A percentile compares a stretch with the other conserved stretches of the same genome.
These are phyloP conservation scores for Schrenkiella parvula DNA, from an alignment of 345 rosid genomes.

Conservation along the genomic window DNA sequence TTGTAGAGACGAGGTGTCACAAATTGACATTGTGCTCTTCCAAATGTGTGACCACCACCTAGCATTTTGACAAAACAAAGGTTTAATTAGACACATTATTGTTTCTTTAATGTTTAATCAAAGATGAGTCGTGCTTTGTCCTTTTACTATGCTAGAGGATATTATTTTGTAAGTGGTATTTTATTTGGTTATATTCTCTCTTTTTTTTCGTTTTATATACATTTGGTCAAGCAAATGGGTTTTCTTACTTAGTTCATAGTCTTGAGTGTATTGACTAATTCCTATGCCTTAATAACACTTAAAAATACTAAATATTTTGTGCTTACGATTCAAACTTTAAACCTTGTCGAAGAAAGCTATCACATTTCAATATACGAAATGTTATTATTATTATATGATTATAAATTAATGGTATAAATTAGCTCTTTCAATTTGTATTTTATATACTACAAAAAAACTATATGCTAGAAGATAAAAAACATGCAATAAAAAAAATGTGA, in stretches of 20 bases:
- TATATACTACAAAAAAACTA: too few species aligned
- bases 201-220: neutral
- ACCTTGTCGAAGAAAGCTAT: neutral
- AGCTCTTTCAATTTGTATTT: neutral
- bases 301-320: neutral
- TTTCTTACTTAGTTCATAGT: neutral
- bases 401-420: too few species aligned
- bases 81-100: neutral
- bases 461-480: too few species aligned
- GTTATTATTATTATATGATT: too few species aligned
- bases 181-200: too few species aligned
- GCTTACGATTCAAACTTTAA: neutral
- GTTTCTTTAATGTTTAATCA: neutral
- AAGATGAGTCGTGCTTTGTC: neutral
- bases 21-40: slow-evolving; percentile 45
- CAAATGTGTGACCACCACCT: slow-evolving; percentile 77
- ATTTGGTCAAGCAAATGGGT: neutral
- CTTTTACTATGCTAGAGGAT: neutral
- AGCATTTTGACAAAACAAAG: neutral
- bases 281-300: neutral
- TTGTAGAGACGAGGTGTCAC: slow-evolving; percentile 42
- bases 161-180: neutral
- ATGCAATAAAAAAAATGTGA: too few species aligned
- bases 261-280: neutral
- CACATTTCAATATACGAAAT: neutral